A percentile compares a stretch with the other conserved stretches of the same genome.
phyloP scores from a whole-genome alignment of 495 filamentous ascomycete species.

The Aspergillus baeticus region DNA sequence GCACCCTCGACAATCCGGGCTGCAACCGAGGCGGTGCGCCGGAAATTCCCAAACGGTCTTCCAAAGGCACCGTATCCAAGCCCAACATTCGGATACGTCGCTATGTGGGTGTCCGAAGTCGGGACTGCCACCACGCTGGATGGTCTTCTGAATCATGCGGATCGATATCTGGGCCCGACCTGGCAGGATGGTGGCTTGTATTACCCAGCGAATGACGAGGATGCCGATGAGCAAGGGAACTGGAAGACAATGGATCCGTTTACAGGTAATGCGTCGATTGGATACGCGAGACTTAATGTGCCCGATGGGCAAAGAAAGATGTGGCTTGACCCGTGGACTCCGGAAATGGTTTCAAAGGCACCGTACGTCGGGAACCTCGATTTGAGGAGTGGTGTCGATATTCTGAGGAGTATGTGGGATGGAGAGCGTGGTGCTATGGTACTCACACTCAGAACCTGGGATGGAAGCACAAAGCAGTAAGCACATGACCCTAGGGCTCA shows the following conservation, averaged over 20 bases:
- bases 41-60: neutral
- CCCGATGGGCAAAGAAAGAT: constrained; percentile 34
- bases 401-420: constrained; percentile 35
- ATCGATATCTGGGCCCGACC: constrained; percentile 24
- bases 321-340: constrained; percentile 34
- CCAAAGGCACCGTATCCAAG: neutral
- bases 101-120: constrained; percentile 31
- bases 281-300: constrained; percentile 35
- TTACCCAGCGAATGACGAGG: constrained; percentile 23
- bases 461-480: constrained; percentile 9
- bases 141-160: constrained; percentile 25
- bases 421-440: constrained; percentile 23
- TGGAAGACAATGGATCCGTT: constrained; percentile 31
- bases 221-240: constrained; percentile 23
- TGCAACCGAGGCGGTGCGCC: constrained; percentile 9
- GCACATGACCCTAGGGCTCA: neutral
- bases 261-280: constrained; percentile 30
- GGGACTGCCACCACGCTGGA: constrained; percentile 22
- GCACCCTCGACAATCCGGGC: neutral
- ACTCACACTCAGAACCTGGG: constrained; percentile 32
- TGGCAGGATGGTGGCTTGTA: constrained; percentile 34
- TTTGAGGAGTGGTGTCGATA: constrained; percentile 31
- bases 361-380: constrained; percentile 31
- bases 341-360: constrained; percentile 10
- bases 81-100: constrained; percentile 29